Conservation (phyloP, 305 asterid species). For the Fraxinus ornus region DNA sequence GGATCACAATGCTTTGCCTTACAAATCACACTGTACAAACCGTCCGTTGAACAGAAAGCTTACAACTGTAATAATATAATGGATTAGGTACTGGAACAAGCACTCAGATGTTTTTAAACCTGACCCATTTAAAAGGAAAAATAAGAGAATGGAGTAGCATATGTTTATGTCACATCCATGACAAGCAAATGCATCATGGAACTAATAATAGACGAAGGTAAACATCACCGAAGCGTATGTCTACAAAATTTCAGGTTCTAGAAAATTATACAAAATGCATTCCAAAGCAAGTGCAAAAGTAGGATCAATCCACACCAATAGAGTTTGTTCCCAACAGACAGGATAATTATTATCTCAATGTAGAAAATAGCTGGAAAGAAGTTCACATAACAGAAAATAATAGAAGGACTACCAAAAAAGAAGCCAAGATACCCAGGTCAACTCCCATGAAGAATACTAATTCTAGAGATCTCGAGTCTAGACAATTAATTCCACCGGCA, state of each 20-base stretch:
- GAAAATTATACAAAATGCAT: not conserved
- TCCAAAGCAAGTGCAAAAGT: not conserved
- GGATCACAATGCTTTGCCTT: not conserved
- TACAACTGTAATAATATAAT: not conserved
- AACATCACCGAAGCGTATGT: not conserved
- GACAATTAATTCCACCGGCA: not conserved
- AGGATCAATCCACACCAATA: not conserved
- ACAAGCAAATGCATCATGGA: not conserved
- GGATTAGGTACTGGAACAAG: not conserved
- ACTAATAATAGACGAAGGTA: not conserved
- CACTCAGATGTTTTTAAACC: not conserved
- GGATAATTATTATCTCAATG: not conserved
- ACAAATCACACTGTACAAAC: not conserved
- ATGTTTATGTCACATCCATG: not conserved
- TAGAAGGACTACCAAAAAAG: not conserved
- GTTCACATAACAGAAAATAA: not conserved
- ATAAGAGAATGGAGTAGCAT: not conserved
- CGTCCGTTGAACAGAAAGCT: not conserved
- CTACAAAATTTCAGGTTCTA: not conserved
- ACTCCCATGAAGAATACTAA: not conserved
- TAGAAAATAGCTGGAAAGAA: not conserved
- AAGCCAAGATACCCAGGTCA: not conserved
- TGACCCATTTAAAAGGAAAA: not conserved
- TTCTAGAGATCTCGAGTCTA: not conserved
- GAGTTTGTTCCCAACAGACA: not conserved